A percentile compares a stretch with the other conserved stretches of the same genome.
phyloP scores from a whole-genome alignment of 2,329 filamentous ascomycete genomes.

The Aspergillus tamarii region DNA sequence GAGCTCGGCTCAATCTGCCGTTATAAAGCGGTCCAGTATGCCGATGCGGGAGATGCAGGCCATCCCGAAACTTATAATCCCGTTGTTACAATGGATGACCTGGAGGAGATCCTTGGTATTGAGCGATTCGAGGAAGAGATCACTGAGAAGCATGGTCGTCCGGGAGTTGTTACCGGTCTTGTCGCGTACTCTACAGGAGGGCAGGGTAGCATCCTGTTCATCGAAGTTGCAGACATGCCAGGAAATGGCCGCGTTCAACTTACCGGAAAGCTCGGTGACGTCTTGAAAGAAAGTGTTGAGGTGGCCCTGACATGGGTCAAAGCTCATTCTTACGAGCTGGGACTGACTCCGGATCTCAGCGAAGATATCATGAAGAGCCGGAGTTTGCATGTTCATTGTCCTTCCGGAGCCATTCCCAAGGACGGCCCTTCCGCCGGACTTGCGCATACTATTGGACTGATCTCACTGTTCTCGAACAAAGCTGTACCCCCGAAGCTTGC shows the following conservation, averaged over 20 bases:
- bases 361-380: slow-evolving; percentile 96
- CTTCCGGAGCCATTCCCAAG: slow-evolving; percentile 91
- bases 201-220: slow-evolving; percentile 95
- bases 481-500: slow-evolving; percentile 88
- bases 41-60: slow-evolving; percentile 80
- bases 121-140: slow-evolving; percentile 96
- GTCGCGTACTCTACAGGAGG: slow-evolving; percentile 93
- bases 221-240: slow-evolving; percentile 97
- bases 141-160: slow-evolving; percentile 77
- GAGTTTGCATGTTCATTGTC: slow-evolving; percentile 94
- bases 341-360: slow-evolving; percentile 75
- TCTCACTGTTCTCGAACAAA: slow-evolving; percentile 85
- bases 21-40: slow-evolving; percentile 91
- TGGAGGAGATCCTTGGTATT: slow-evolving; percentile 89
- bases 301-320: slow-evolving; percentile 97
- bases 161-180: slow-evolving; percentile 92
- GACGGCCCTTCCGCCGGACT: slow-evolving; percentile 84
- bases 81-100: slow-evolving; percentile 72
- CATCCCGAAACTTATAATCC: slow-evolving; percentile 72
- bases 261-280: slow-evolving; percentile 93
- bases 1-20: slow-evolving; percentile 95
- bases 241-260: slow-evolving; percentile 89
- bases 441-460: slow-evolving; percentile 89
- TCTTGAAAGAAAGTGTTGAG: slow-evolving; percentile 95
- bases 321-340: slow-evolving; percentile 88